Percentiles rank a stretch among this genome's conserved stretches.
Evolutionary conservation across 1,139 yeast species (phyloP).

Genomic region (Yamadazyma blattariae): DNA sequence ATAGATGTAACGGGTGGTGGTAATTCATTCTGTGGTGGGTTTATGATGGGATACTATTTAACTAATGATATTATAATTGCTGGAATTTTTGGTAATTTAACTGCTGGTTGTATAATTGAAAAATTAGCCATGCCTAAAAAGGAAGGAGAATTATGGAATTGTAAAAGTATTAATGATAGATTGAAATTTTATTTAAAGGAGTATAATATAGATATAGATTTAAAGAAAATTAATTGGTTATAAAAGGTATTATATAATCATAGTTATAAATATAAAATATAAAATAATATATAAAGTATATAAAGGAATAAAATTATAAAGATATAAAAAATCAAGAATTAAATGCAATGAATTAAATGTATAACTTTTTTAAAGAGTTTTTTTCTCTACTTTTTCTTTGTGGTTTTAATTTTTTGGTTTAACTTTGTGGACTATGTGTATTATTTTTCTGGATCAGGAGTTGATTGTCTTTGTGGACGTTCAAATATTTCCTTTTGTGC

Average conservation of each 20-base stretch:
- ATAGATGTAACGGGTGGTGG: conserved; percentile 96
- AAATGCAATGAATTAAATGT: not conserved
- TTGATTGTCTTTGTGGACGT: too few relatives aligned
- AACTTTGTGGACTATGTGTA: not conserved
- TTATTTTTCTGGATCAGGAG: too few relatives aligned
- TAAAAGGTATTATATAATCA: too few relatives aligned
- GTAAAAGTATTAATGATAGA: conserved; percentile 29
- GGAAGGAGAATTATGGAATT: conserved; percentile 52
- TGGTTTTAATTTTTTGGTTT: not conserved
- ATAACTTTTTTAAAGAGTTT: too few relatives aligned
- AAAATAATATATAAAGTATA: not conserved
- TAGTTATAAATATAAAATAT: not conserved
- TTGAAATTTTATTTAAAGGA: conserved; percentile 17
- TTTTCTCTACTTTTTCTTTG: not conserved
- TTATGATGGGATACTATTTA: conserved; percentile 57
- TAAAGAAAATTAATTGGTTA: conserved; percentile 2
- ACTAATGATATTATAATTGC: conserved; percentile 51
- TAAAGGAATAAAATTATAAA: not conserved
- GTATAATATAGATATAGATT: conserved; percentile 2
- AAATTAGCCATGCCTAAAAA: conserved; percentile 66
- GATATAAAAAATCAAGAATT: not conserved
- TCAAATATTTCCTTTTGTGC: not conserved
- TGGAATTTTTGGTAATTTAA: conserved; percentile 68
- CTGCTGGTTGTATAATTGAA: conserved; percentile 79
- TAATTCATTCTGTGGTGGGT: conserved; percentile 82